Conservation (phyloP, 768 basidiomycete species). For the Asterophora lycoperdoides region DNA sequence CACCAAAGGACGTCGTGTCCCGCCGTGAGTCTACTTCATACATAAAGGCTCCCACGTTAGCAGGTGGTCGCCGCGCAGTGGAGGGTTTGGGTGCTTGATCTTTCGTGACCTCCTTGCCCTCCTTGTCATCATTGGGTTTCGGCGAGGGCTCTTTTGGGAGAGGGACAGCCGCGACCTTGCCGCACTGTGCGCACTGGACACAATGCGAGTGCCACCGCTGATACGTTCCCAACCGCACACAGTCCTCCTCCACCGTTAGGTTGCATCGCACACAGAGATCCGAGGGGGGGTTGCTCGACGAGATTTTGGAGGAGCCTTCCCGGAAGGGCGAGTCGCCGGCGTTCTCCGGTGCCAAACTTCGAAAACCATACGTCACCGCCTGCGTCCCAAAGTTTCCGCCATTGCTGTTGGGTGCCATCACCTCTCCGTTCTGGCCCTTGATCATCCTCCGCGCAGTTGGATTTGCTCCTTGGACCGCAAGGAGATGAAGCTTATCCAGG, state of each 20-base stretch:
- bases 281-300: slow-evolving; percentile 70
- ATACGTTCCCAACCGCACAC: slow-evolving; percentile 92
- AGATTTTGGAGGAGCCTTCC: slow-evolving; percentile 46
- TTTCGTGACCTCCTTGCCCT: slow-evolving; percentile 31
- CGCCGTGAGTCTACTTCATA: slow-evolving; percentile 69
- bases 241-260: slow-evolving; percentile 95
- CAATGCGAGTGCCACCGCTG: slow-evolving; percentile 96
- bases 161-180: slow-evolving; percentile 67
- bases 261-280: slow-evolving; percentile 90
- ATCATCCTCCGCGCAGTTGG: slow-evolving; percentile 73
- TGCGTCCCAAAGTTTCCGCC: slow-evolving; percentile 72
- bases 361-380: slow-evolving; percentile 88
- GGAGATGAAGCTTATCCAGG: slow-evolving; percentile 87
- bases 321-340: slow-evolving; percentile 85
- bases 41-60: slow-evolving; percentile 74
- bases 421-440: slow-evolving; percentile 69
- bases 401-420: slow-evolving; percentile 34
- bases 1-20: slow-evolving; percentile 67
- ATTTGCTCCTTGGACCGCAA: slow-evolving; percentile 83
- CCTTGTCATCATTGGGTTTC: slow-evolving; percentile 51
- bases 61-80: slow-evolving; percentile 68
- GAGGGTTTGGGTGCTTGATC: slow-evolving; percentile 55
- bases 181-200: slow-evolving; percentile 79
- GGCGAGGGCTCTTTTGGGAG: slow-evolving; percentile 51
- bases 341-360: slow-evolving; percentile 85